phyloP scores from a whole-genome alignment of 2,329 filamentous ascomycete genomes.

The Aspergillus sp. region DNA sequence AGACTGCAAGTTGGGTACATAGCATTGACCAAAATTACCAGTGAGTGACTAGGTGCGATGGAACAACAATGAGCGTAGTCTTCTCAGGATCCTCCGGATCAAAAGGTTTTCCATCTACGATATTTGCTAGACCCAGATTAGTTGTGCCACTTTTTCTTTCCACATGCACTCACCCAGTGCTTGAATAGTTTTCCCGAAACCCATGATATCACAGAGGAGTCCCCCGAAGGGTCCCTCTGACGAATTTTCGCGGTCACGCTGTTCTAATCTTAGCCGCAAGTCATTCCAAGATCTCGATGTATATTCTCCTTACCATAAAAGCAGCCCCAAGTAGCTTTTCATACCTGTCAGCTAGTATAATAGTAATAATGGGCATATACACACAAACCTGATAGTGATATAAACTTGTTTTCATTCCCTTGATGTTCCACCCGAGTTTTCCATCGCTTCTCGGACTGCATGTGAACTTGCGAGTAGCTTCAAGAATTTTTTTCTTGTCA shows the following conservation, averaged over 20 bases:
- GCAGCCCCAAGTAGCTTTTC: conserved; percentile 33
- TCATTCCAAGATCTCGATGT: neutral
- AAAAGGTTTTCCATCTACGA: conserved; percentile 35
- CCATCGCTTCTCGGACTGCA: conserved; percentile 29
- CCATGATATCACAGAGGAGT: conserved; percentile 45
- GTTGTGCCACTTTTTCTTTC: neutral
- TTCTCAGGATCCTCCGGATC: conserved; percentile 21
- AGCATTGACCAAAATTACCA: conserved; percentile 28
- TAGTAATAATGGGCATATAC: neutral
- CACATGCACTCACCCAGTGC: conserved; percentile 29
- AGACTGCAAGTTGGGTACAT: neutral
- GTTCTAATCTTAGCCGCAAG: conserved; percentile 14
- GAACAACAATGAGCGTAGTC: conserved; percentile 43
- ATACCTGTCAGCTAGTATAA: neutral
- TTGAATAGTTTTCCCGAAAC: conserved; percentile 44
- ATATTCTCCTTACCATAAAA: conserved; percentile 33
- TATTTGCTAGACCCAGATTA: conserved; percentile 31
- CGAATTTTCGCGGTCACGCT: conserved; percentile 35
- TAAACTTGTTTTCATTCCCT: conserved; percentile 35
- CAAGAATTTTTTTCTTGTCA: conserved; percentile 28
- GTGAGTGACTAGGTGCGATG: conserved; percentile 34
- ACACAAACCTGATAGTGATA: conserved; percentile 38
- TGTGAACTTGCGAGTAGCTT: conserved; percentile 33
- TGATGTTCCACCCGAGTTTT: conserved; percentile 34
- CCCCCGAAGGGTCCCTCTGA: conserved; percentile 34